Conservation (phyloP, 257 asterid genomes). For the Nicotiana paniculata region DNA sequence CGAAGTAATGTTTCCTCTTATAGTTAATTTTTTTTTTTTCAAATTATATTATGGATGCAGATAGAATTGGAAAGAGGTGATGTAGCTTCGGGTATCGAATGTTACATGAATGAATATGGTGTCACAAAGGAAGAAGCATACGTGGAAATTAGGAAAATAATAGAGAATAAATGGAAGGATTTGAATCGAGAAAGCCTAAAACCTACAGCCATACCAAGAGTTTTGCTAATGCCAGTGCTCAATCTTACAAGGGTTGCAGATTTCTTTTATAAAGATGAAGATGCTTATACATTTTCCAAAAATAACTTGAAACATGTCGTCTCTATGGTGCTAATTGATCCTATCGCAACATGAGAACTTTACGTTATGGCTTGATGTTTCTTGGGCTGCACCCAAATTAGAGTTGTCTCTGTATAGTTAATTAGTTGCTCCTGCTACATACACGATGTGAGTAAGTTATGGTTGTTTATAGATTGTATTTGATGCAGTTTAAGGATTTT, state of each 20-base stretch:
- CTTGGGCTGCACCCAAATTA: too few relatives aligned
- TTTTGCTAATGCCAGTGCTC: not conserved
- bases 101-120: not conserved
- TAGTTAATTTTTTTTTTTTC: not conserved
- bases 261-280: slow-evolving; percentile 17
- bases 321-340: not conserved
- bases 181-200: slow-evolving; percentile 12
- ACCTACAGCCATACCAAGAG: slow-evolving; percentile 3
- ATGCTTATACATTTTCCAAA: slow-evolving; percentile 18
- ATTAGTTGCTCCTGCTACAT: too few relatives aligned
- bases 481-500: too few relatives aligned
- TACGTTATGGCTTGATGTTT: too few relatives aligned
- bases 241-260: slow-evolving; percentile 11
- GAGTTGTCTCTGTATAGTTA: too few relatives aligned
- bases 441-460: too few relatives aligned
- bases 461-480: too few relatives aligned
- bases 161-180: too few relatives aligned
- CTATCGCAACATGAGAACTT: not conserved
- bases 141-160: too few relatives aligned
- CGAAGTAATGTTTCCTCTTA: not conserved
- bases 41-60: not conserved
- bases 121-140: too few relatives aligned
- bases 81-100: not conserved
- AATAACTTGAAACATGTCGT: not conserved
- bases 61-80: slow-evolving; percentile 1